Evolutionary conservation across 1,284 basidiomycete genomes (phyloP), one percentile per base, ranked within the genome.

Genomic region (Sutorius eximius): DNA sequence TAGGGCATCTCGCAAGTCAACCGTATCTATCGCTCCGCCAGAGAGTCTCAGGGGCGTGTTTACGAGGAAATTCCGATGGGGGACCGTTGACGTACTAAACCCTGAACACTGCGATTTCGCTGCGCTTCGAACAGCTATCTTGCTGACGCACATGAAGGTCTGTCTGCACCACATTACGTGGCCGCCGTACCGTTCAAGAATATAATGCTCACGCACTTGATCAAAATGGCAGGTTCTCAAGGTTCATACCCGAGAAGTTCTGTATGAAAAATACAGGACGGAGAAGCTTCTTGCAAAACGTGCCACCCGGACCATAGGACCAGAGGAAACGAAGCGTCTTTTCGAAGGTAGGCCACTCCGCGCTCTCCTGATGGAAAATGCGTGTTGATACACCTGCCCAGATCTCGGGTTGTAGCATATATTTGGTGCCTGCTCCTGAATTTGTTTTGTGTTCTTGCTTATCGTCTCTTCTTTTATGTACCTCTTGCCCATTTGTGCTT

Each of bases 71-170:
- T 92, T 86, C 69, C 75, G 90, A 62, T 93, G 90, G 90, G 90
- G 91, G 18, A 87, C 81, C 22, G 78, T 93, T 56, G 90, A 93
- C 71, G 90, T 92, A 56, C 81, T 93, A 43, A 80, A 90, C 68
- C 89, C 91, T 51, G 78, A 77, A 46, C 90, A 93, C 64, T 93
- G 90, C 61, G 90, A 93, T 72, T 92, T 90, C 67, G 82, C 88
- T 46, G 87, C 90, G 59, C 72, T 93, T 70, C 80, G 90, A 61
- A 90, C 87, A 18, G 86, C 87, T 48, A 80, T 92, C 46, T 71
- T 93, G 59, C 85, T 87, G 27, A 91, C 87, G 45, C 89, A 91
- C 72, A 78, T 91, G 72, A 89, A 88, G 76, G 89, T 89, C 55
- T 51, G 79, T 73, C 27, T 51, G 47, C 56, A 42, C 45, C 47